Evolutionary conservation across 208 protist genomes (phyloP).

Genomic region (Angomonas ambiguus): DNA sequence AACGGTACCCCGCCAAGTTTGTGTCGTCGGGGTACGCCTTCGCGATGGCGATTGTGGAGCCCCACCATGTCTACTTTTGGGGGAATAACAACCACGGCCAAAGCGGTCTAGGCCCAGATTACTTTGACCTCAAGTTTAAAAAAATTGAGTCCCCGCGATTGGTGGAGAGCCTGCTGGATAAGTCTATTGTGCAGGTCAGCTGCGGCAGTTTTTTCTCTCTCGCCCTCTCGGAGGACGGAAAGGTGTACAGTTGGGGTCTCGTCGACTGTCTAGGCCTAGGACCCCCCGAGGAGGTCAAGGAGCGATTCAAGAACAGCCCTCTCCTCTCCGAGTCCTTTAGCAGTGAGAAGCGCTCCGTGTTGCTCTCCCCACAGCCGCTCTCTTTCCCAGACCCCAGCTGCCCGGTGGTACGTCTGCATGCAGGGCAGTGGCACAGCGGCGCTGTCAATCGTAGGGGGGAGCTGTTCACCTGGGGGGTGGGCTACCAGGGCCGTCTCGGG

Average conservation of each 20-base stretch:
- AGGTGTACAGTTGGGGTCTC: constrained; percentile 82
- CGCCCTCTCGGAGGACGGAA: constrained; percentile 57
- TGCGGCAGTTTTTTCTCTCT: constrained; percentile 86
- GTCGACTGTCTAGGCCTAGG: constrained; percentile 81
- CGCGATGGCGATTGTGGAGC: constrained; percentile 67
- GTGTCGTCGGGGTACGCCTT: constrained; percentile 80
- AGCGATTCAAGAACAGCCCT: constrained; percentile 17
- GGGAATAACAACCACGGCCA: constrained; percentile 91
- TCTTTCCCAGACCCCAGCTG: constrained; percentile 25
- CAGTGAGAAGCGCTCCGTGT: constrained; percentile 68
- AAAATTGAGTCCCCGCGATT: constrained; percentile 70
- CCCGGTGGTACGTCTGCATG: constrained; percentile 61
- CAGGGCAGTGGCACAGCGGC: constrained; percentile 85
- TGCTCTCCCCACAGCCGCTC: constrained; percentile 70
- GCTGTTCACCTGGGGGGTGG: constrained; percentile 88
- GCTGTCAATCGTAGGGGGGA: constrained; percentile 72
- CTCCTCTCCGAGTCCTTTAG: constrained; percentile 69
- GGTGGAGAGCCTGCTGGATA: constrained; percentile 60
- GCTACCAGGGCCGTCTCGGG: constrained; percentile 79
- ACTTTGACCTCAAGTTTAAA: constrained; percentile 46
- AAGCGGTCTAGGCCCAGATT: constrained; percentile 58
- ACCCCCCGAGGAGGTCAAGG: constrained; percentile 46
- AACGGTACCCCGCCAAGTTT: constrained; percentile 40
- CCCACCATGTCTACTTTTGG: constrained; percentile 85
- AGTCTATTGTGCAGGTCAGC: constrained; percentile 65